phyloP scores from a whole-genome alignment of 345 rosid species.

The Excoecaria cochinchinensis region DNA sequence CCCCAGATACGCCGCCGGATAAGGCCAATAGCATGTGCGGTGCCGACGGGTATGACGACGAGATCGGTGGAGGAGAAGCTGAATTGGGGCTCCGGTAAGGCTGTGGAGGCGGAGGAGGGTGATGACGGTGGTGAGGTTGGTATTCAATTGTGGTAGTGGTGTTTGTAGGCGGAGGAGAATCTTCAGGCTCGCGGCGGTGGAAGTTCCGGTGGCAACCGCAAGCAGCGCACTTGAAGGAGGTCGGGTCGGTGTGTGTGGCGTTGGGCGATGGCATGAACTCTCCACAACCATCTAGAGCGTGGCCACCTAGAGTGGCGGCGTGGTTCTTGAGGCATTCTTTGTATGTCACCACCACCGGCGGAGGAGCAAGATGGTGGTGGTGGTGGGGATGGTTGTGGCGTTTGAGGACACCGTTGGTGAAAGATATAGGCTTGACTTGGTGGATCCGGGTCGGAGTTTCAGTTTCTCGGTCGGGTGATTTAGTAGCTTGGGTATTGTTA shows the following conservation, averaged over 20 bases:
- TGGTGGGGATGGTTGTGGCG: conserved; percentile 22
- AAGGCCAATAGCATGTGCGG: conserved; percentile 36
- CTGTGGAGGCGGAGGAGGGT: conserved; percentile 27
- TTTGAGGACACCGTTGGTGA: conserved; percentile 35
- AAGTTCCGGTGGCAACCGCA: conserved; percentile 36
- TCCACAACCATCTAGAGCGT: conserved; percentile 32
- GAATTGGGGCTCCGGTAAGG: conserved; percentile 26
- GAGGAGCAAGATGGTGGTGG: conserved; percentile 2
- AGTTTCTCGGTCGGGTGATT: conserved; percentile 30
- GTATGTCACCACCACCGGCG: conserved; percentile 16
- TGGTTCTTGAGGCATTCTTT: conserved; percentile 31
- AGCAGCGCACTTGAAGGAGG: conserved; percentile 31
- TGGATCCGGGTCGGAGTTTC: conserved; percentile 29
- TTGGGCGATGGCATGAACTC: conserved; percentile 33
- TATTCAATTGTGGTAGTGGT: conserved; percentile 32
- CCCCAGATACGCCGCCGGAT: conserved; percentile 16
- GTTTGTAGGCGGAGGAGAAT: conserved; percentile 11
- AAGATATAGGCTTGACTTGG: conserved; percentile 20
- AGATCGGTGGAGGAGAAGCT: conserved; percentile 36
- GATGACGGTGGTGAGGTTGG: conserved; percentile 37
- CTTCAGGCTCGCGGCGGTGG: conserved; percentile 35
- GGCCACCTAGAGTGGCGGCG: conserved; percentile 31
- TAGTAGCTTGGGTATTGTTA: conserved; percentile 12
- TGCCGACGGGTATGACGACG: conserved; percentile 37
- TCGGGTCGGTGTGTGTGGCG: conserved; percentile 21